These are phyloP conservation scores for Dactylella cylindrospora DNA, from an alignment of 2,329 filamentous ascomycete species.

Conservation along the genomic window DNA sequence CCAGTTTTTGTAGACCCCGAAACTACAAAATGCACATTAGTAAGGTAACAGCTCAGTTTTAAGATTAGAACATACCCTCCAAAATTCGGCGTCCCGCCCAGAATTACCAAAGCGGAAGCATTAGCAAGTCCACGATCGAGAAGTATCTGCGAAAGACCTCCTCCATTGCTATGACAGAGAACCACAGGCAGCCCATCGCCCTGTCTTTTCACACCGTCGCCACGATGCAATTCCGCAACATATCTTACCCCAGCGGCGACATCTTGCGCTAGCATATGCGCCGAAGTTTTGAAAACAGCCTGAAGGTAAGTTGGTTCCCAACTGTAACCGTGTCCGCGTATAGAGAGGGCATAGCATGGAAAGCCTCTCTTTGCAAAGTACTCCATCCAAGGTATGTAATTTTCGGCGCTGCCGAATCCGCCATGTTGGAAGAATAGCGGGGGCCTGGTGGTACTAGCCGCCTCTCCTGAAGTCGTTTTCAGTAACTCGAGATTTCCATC, in stretches of 20 bases:
- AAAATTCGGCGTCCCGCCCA: constrained; percentile 57
- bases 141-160: constrained; percentile 58
- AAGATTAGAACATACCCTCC: constrained; percentile 54
- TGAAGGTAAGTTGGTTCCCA: constrained; percentile 57
- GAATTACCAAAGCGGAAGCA: constrained; percentile 56
- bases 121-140: constrained; percentile 53
- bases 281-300: constrained; percentile 32
- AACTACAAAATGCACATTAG: constrained; percentile 45
- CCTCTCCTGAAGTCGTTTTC: constrained; percentile 8
- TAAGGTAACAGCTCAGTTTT: constrained; percentile 13
- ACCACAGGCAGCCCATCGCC: constrained; percentile 50
- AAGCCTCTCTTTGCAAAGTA: constrained; percentile 56
- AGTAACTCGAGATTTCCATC: constrained; percentile 20
- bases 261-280: constrained; percentile 38
- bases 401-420: constrained; percentile 57
- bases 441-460: constrained; percentile 6
- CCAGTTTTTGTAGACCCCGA: constrained; percentile 57
- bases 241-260: constrained; percentile 53
- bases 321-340: constrained; percentile 59
- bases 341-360: constrained; percentile 59
- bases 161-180: constrained; percentile 59
- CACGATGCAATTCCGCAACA: constrained; percentile 55
- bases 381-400: constrained; percentile 59
- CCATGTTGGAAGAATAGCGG: constrained; percentile 29
- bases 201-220: constrained; percentile 49